Conservation (phyloP, 306 rosid genomes). For the Glycine latifolia region DNA sequence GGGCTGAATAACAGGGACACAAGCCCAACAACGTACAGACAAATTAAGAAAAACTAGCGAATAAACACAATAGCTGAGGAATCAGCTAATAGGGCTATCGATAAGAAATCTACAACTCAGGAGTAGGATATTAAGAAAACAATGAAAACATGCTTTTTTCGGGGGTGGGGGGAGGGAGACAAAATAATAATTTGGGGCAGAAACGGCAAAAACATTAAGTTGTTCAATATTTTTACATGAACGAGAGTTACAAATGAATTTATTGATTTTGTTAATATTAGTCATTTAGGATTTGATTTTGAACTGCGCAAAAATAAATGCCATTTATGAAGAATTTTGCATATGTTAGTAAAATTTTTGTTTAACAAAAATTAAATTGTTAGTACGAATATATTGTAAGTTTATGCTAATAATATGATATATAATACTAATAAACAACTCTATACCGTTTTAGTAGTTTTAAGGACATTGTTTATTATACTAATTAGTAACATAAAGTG, state of each 20-base stretch:
- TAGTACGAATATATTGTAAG: not conserved
- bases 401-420: not conserved
- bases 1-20: not conserved
- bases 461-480: too few relatives aligned
- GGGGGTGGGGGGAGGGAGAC: too few relatives aligned
- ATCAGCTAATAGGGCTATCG: not conserved
- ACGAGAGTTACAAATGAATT: not conserved
- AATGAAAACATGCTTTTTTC: not conserved
- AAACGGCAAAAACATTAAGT: not conserved
- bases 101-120: slow-evolving; percentile 6
- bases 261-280: not conserved
- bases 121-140: not conserved
- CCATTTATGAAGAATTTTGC: not conserved
- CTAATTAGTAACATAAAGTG: not conserved
- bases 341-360: too few relatives aligned
- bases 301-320: too few relatives aligned
- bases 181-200: not conserved
- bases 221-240: not conserved
- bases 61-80: too few relatives aligned
- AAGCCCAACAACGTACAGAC: not conserved
- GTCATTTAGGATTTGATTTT: not conserved
- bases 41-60: not conserved
- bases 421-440: not conserved
- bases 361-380: not conserved
- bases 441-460: not conserved